A percentile compares a stretch with the other conserved stretches of the same genome.
These are phyloP conservation scores for Penicillium sp. DNA, from an alignment of 2,329 filamentous ascomycete genomes.

Conservation along the genomic window DNA sequence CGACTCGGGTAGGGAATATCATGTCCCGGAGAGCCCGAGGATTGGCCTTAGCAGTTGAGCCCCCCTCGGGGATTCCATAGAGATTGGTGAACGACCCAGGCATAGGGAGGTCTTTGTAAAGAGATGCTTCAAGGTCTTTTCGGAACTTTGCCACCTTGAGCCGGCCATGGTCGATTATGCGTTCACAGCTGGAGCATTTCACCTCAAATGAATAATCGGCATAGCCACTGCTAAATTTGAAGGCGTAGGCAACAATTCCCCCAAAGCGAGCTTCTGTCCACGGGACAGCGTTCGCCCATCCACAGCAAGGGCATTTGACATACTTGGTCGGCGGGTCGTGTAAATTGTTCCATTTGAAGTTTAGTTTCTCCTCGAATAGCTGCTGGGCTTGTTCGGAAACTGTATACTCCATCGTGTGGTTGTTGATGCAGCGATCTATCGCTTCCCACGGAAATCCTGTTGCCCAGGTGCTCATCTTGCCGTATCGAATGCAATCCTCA, in stretches of 20 bases:
- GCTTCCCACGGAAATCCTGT: constrained; percentile 24
- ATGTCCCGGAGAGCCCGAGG: neutral
- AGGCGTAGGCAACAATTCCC: constrained; percentile 18
- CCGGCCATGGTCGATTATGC: constrained; percentile 55
- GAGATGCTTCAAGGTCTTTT: constrained; percentile 53
- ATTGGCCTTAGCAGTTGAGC: neutral
- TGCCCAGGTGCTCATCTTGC: constrained; percentile 24
- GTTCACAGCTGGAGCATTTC: constrained; percentile 53
- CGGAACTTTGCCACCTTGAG: constrained; percentile 64
- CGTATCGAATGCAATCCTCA: constrained; percentile 26
- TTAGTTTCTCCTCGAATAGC: constrained; percentile 20
- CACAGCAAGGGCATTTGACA: constrained; percentile 59
- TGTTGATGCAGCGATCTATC: constrained; percentile 20
- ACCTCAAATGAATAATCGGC: constrained; percentile 48
- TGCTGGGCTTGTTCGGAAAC: constrained; percentile 13
- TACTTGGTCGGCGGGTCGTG: constrained; percentile 51
- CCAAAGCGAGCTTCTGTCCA: constrained; percentile 55
- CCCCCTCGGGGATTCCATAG: constrained; percentile 50
- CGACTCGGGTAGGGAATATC: constrained; percentile 22
- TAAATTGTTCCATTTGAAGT: constrained; percentile 58
- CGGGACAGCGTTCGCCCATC: constrained; percentile 42
- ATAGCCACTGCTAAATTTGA: constrained; percentile 28
- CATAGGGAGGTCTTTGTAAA: constrained; percentile 55
- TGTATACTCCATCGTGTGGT: constrained; percentile 20
- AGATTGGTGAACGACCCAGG: constrained; percentile 65